These are phyloP conservation scores for Vanrija sp. DNA, from an alignment of 1,284 basidiomycete species.

Conservation along the genomic window DNA sequence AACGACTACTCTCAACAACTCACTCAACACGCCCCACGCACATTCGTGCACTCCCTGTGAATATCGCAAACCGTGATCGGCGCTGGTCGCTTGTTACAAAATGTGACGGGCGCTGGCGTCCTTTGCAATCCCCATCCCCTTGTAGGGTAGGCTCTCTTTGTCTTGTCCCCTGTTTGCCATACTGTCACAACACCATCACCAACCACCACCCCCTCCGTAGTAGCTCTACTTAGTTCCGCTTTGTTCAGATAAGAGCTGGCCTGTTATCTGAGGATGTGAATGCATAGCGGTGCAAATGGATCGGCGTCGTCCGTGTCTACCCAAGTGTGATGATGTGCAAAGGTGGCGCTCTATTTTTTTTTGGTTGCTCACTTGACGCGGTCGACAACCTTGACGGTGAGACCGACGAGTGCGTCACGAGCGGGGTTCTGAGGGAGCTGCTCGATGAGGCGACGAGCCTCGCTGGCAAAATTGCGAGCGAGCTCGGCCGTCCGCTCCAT, in stretches of 20 bases:
- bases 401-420: constrained; percentile 60
- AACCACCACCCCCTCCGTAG: no score
- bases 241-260: background rate
- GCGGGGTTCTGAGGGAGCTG: constrained; percentile 79
- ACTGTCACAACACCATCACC: no score
- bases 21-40: background rate
- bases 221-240: no score
- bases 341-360: background rate
- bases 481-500: constrained; percentile 74
- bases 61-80: background rate
- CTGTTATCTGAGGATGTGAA: constrained; percentile 7
- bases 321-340: background rate
- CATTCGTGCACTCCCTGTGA: no score
- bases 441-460: constrained; percentile 67
- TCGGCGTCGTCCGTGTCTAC: background rate
- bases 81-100: background rate
- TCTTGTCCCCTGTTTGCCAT: no score
- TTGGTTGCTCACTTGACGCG: constrained; percentile 42
- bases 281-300: constrained; percentile 13
- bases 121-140: no score
- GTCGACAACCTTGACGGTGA: constrained; percentile 51
- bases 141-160: no score
- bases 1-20: background rate
- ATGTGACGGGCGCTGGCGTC: background rate
- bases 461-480: constrained; percentile 70